A percentile compares a stretch with the other conserved stretches of the same genome.
Conservation (phyloP, 768 basidiomycete species). For the Candolleomyces eurysporus region DNA sequence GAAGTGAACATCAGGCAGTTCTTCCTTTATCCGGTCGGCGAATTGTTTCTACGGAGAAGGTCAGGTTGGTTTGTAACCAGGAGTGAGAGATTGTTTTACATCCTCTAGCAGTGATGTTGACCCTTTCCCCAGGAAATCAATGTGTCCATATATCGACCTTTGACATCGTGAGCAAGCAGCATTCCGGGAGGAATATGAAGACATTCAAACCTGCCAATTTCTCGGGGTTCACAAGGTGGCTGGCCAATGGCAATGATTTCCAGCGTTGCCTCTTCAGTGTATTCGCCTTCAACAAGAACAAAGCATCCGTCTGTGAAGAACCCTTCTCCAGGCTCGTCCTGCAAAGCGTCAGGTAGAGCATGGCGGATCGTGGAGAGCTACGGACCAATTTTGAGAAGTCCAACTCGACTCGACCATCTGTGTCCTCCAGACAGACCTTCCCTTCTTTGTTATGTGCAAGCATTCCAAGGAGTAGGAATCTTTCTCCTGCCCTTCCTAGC, state of each 20-base stretch:
- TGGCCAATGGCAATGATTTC: constrained; percentile 94
- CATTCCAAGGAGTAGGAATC: constrained; percentile 94
- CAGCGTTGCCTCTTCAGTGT: constrained; percentile 87
- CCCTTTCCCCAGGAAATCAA: constrained; percentile 96
- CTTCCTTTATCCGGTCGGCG: constrained; percentile 59
- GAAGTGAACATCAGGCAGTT: constrained; percentile 77
- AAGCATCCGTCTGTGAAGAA: constrained; percentile 96
- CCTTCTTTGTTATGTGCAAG: constrained; percentile 88
- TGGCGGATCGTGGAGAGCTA: not conserved
- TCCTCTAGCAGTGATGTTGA: constrained; percentile 89
- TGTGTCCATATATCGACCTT: constrained; percentile 92
- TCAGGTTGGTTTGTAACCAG: not conserved
- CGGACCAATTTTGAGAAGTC: constrained; percentile 86
- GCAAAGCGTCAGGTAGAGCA: not conserved
- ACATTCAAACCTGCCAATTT: constrained; percentile 66
- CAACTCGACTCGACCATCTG: constrained; percentile 85
- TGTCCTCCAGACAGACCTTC: constrained; percentile 86
- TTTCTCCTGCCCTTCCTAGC: constrained; percentile 82
- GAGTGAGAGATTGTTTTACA: constrained; percentile 43
- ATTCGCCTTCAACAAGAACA: constrained; percentile 93
- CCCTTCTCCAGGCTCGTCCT: constrained; percentile 92
- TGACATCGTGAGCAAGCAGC: constrained; percentile 11
- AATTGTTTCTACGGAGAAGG: constrained; percentile 52
- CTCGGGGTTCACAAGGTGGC: constrained; percentile 91
- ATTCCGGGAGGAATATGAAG: not conserved